Percentiles rank a stretch among this genome's conserved stretches.
phyloP scores from a whole-genome alignment of 164 flowering plant species.

The Warburgia ugandensis region DNA sequence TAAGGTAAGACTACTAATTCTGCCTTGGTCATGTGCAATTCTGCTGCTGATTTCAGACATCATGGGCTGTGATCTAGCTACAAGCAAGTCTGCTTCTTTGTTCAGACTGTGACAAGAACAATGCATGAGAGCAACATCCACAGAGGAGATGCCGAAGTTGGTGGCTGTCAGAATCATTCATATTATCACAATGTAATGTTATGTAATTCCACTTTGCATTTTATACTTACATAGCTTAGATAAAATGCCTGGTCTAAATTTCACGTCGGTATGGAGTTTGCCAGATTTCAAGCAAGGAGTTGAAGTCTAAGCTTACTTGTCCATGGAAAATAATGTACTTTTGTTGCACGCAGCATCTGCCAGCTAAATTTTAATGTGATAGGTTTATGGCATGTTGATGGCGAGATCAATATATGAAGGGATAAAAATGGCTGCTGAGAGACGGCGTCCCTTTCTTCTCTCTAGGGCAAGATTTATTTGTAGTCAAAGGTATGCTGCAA shows the following conservation, averaged over 20 bases:
- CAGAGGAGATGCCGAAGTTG: constrained; percentile 76
- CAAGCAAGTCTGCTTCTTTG: constrained; percentile 6
- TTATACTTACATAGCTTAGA: too few relatives aligned
- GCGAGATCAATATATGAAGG: constrained; percentile 93
- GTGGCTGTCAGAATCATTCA: constrained; percentile 71
- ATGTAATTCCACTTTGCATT: too few relatives aligned
- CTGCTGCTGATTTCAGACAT: neutral
- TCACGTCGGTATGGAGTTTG: too few relatives aligned
- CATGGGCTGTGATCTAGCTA: neutral
- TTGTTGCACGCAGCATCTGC: too few relatives aligned
- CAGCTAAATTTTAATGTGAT: constrained; percentile 1
- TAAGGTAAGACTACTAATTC: constrained; percentile 58
- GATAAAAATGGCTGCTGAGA: constrained; percentile 58
- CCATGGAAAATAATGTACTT: too few relatives aligned
- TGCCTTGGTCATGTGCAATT: too few relatives aligned
- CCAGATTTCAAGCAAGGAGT: constrained; percentile 7
- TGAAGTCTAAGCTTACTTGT: too few relatives aligned
- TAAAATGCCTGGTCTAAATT: too few relatives aligned
- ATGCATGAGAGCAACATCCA: constrained; percentile 95
- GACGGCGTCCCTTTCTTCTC: constrained; percentile 89
- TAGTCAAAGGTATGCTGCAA: constrained; percentile 93
- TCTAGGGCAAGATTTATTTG: constrained; percentile 91
- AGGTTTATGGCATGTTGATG: constrained; percentile 97
- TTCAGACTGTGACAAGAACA: constrained; percentile 71
- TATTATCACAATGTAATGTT: constrained; percentile 90